Evolutionary conservation across 306 rosid genomes (phyloP).

Genomic region (Vigna trinervia): DNA sequence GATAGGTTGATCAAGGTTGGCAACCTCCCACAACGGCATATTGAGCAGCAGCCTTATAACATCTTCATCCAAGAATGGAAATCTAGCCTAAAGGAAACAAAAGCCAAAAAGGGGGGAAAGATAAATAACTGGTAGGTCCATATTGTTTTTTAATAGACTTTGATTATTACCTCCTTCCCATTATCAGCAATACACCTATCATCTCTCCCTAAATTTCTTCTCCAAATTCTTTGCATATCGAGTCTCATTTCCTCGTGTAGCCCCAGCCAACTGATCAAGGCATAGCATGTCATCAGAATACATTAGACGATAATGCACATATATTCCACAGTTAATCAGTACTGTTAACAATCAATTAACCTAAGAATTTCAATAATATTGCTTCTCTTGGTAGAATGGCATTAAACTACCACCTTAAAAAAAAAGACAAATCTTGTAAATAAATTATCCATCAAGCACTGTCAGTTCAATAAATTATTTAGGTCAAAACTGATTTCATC

Average conservation of each 20-base stretch:
- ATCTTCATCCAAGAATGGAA: constrained; percentile 98
- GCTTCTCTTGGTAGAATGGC: constrained; percentile 30
- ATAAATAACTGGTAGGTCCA: constrained; percentile 18
- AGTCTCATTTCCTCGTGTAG: constrained; percentile 90
- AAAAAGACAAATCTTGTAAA: not conserved
- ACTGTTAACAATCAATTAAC: not conserved
- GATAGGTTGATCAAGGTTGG: constrained; percentile 88
- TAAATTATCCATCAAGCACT: constrained; percentile 10
- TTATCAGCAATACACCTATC: constrained; percentile 94
- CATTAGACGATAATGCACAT: constrained; percentile 21
- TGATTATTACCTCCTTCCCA: constrained; percentile 84
- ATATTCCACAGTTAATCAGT: constrained; percentile 27
- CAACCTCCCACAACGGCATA: constrained; percentile 87
- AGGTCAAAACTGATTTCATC: not conserved
- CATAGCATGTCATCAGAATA: constrained; percentile 44
- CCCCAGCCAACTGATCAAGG: constrained; percentile 77
- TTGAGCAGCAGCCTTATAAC: constrained; percentile 70
- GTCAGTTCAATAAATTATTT: not conserved
- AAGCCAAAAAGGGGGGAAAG: not conserved
- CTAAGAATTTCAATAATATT: constrained; percentile 12
- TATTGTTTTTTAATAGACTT: constrained; percentile 23
- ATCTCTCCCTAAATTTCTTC: constrained; percentile 97
- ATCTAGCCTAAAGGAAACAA: constrained; percentile 72
- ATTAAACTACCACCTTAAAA: constrained; percentile 26
- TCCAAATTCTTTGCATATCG: constrained; percentile 98